phyloP scores from a whole-genome alignment of 768 basidiomycete genomes.

The Lyophyllum atratum region DNA sequence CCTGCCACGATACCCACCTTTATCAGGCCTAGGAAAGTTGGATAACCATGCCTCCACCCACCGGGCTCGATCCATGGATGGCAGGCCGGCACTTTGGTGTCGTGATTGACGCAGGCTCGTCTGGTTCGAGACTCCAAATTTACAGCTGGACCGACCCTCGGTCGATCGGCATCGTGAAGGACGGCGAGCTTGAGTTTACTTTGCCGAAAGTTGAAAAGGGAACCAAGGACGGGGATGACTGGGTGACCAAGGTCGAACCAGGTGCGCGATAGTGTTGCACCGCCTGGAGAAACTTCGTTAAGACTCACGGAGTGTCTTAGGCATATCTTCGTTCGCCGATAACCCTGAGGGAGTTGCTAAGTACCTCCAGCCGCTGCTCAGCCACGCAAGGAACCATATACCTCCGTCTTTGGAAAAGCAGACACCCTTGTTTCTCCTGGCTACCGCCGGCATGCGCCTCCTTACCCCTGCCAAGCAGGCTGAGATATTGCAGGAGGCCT shows the following conservation, averaged over 20 bases:
- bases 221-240: conserved; percentile 73
- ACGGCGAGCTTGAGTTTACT: conserved; percentile 50
- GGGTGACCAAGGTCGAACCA: conserved; percentile 92
- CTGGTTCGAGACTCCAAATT: conserved; percentile 93
- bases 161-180: conserved; percentile 46
- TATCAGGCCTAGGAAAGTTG: background rate
- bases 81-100: conserved; percentile 84
- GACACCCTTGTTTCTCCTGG: conserved; percentile 92
- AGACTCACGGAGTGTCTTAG: conserved; percentile 41
- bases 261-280: conserved; percentile 50
- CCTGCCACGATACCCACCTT: background rate
- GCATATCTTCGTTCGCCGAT: conserved; percentile 81
- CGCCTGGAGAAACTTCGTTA: background rate
- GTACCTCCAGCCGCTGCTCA: conserved; percentile 82
- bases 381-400: conserved; percentile 79
- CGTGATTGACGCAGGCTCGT: conserved; percentile 98
- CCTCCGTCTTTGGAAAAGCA: conserved; percentile 83
- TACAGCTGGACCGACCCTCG: conserved; percentile 95
- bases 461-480: conserved; percentile 69
- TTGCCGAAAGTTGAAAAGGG: conserved; percentile 94
- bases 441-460: conserved; percentile 97
- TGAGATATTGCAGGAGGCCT: conserved; percentile 73
- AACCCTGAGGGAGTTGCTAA: conserved; percentile 67
- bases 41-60: conserved; percentile 70
- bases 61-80: conserved; percentile 72